Evolutionary conservation across 192 early-diverging fungal species (phyloP).

Genomic region (Lunasporangiospora selenospora): DNA sequence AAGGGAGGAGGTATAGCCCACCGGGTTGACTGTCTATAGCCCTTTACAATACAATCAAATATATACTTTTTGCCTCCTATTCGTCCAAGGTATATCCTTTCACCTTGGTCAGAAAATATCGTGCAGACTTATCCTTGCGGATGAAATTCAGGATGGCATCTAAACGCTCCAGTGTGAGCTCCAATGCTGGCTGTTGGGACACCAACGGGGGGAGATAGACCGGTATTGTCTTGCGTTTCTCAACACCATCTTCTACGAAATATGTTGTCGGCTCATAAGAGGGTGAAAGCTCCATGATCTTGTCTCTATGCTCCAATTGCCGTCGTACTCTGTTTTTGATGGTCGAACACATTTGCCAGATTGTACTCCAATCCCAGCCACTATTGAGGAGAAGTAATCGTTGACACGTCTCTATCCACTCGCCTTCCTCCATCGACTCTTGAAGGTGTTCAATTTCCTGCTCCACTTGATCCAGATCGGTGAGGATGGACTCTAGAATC

Average conservation of each 20-base stretch:
- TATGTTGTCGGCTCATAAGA: neutral
- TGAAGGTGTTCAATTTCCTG: slow-evolving; percentile 62
- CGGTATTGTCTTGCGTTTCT: slow-evolving; percentile 7
- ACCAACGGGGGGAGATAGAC: slow-evolving; percentile 24
- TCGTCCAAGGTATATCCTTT: too few species aligned
- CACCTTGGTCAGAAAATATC: slow-evolving; percentile 22
- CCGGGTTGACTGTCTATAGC: too few species aligned
- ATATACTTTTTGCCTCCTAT: too few species aligned
- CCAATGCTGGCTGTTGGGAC: slow-evolving; percentile 32
- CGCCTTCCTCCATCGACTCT: slow-evolving; percentile 48
- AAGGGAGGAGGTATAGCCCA: too few species aligned
- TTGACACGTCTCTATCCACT: slow-evolving; percentile 57
- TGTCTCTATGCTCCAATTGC: neutral
- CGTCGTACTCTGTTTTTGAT: slow-evolving; percentile 8
- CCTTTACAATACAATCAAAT: too few species aligned
- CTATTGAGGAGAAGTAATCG: slow-evolving; percentile 53
- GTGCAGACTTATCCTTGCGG: slow-evolving; percentile 13
- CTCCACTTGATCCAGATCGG: slow-evolving; percentile 55
- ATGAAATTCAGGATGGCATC: slow-evolving; percentile 17
- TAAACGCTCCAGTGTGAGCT: slow-evolving; percentile 15
- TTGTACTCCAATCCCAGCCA: slow-evolving; percentile 59
- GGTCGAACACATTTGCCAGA: slow-evolving; percentile 46
- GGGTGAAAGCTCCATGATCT: neutral
- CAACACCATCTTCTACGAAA: neutral
- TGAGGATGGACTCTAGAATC: slow-evolving; percentile 52